Base-by-base conservation (phyloP, 495 filamentous ascomycete species). In the Hypoxylon lienhwacheense region DNA sequence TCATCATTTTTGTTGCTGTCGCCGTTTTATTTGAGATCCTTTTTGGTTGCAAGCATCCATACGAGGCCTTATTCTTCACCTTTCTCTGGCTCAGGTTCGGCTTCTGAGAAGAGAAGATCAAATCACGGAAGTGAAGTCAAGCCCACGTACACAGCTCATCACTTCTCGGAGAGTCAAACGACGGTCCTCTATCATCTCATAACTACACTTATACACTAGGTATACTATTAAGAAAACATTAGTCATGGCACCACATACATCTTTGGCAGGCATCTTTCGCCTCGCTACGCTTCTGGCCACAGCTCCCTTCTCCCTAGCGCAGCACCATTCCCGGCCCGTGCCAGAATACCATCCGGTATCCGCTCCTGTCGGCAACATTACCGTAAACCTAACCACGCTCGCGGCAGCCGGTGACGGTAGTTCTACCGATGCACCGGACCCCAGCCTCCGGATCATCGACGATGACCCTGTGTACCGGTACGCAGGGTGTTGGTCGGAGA, bases 401-500 rank as follows among this genome's bases (percentile, higher is more conserved):
- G n/a, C n/a, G n/a, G n/a, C n/a, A n/a, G n/a, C n/a, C n/a, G n/a
- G n/a, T n/a, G n/a, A n/a, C n/a, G n/a, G n/a, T n/a, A n/a, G n/a
- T n/a, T n/a, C n/a, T n/a, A n/a, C 50, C 12, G 39, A 39, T 19
- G 8, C 24, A 14, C 33, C 34, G 4, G 40, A 33, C 15, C 22
- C 60, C 10, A 44, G 28, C 41, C 51, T 59, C 0, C n/a, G 28
- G 2, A 53, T 67, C 51, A 49, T 55, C 31, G 43, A 64, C 54
- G 47, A 53, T 7, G 61, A 57, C 31, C 33, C 47, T 0, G 31
- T 43, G 16, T 76, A 72, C 59, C 42, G 16, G 14, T 79, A 81
- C 51, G 32, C 54, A 2, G 78, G 78, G n/a, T 81, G 78, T 65
- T 78, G 66, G 52, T 76, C 77, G 41, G 76, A 81, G 58, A 75